Conservation (phyloP, 2,329 filamentous ascomycete genomes). For the Dothiorella sarmentorum region DNA sequence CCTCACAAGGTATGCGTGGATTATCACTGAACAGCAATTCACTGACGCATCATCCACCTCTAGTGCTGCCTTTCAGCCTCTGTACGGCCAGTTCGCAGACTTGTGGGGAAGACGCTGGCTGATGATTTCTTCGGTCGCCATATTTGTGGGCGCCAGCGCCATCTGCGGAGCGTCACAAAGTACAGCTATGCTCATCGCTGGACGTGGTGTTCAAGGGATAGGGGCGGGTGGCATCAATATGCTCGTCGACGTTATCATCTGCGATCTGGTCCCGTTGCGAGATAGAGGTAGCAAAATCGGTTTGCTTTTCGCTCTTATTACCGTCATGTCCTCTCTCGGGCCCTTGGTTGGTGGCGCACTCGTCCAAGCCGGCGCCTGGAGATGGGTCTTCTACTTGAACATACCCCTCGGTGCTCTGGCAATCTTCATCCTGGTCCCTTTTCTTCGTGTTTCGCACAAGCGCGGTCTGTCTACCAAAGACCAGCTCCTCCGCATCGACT, state of each 20-base stretch:
- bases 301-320: constrained; percentile 28
- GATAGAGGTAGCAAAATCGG: constrained; percentile 42
- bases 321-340: constrained; percentile 27
- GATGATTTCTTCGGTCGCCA: constrained; percentile 36
- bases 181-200: constrained; percentile 51
- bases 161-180: constrained; percentile 49
- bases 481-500: constrained; percentile 23
- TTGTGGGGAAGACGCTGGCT: constrained; percentile 51
- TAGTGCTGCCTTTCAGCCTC: constrained; percentile 46
- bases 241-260: constrained; percentile 48
- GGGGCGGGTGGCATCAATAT: constrained; percentile 47
- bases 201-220: constrained; percentile 54
- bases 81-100: constrained; percentile 51
- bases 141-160: constrained; percentile 53
- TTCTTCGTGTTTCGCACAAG: constrained; percentile 31
- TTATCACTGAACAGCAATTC: too few species aligned
- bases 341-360: constrained; percentile 33
- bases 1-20: constrained; percentile 21
- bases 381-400: constrained; percentile 48
- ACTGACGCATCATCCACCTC: background rate
- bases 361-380: constrained; percentile 38
- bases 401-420: constrained; percentile 35
- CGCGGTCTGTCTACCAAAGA: constrained; percentile 21
- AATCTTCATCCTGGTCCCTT: constrained; percentile 30
- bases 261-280: constrained; percentile 48